Base-by-base conservation (phyloP, 2,329 filamentous ascomycete species). In the Cladosporium sp. region DNA sequence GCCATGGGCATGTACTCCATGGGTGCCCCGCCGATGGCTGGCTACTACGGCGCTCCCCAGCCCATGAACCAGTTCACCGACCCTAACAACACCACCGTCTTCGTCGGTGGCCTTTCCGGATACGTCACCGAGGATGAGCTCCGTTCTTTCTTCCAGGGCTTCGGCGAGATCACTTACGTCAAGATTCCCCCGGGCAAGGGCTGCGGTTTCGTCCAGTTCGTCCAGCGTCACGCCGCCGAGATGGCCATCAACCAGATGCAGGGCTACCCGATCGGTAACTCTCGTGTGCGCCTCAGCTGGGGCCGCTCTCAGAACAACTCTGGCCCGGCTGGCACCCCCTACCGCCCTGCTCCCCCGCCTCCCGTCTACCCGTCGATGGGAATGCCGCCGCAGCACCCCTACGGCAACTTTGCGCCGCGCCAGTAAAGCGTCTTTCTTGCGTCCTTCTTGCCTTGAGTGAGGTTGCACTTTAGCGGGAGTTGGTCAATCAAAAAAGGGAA, bases 241-340 rank as follows among this genome's bases (percentile, higher is more conserved):
- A 98, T 98, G 93, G 93, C 93, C 60, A 98, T 98, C 80, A 98
- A 98, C 76, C 93, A 98, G 75, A 98, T 98, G 93, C 93, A 98
- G 74, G 93, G 93, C 54, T 98, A 98, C 69, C 93, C 93, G 19
- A 98, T 98, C 64, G 93, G 93, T 50, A 98, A 98, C 79, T 97
- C 92, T 40, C 90, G 93, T 59, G 93, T 98, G 53, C 90, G 93
- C 64, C 81, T 98, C 59, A 95, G 89, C 69, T 98, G 93, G 93
- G 93, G 93, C 57, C 88, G 93, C 57, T 94, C 88, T 49, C 93
- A 98, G 79, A 98, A 97, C 83, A 98, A 98, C 79, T 97, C 92
- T 55, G 93, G 93, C 51, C 84, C 84, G 48, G 93, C 95, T 53
- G 93, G 93, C 59, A 97, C 93, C 60, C 93, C 93, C 52, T 97